phyloP scores from a whole-genome alignment of 306 rosid genomes.

The Pachyrhizus erosus region DNA sequence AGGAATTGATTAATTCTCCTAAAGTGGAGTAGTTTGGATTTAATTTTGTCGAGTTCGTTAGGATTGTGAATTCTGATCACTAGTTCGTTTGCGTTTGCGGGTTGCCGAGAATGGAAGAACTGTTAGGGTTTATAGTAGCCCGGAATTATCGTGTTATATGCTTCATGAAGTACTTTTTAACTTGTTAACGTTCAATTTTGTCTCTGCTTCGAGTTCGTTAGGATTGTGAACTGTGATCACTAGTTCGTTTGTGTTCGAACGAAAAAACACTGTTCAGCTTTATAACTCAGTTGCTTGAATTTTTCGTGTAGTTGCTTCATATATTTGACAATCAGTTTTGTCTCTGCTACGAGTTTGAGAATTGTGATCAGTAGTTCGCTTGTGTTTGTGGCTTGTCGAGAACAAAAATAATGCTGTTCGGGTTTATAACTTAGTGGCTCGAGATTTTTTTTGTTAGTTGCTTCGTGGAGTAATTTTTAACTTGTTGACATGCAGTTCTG shows the following conservation, averaged over 20 bases:
- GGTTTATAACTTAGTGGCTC: background rate
- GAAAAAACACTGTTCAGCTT: background rate
- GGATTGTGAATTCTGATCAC: background rate
- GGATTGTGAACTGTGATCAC: background rate
- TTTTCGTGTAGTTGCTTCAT: background rate
- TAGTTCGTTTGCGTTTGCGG: slow-evolving; percentile 5
- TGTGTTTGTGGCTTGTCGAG: slow-evolving; percentile 10
- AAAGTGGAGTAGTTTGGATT: slow-evolving; percentile 28
- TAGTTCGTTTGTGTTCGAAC: background rate
- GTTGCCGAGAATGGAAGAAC: background rate
- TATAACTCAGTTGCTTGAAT: background rate
- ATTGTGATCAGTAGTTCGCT: background rate
- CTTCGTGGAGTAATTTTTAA: slow-evolving; percentile 62
- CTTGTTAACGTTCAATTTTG: background rate
- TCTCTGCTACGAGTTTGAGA: background rate
- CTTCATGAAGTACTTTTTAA: background rate
- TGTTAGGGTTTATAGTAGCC: background rate
- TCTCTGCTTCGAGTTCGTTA: background rate
- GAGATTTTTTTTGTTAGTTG: background rate
- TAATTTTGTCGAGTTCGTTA: background rate
- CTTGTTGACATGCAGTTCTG: slow-evolving; percentile 92
- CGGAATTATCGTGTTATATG: slow-evolving; percentile 9
- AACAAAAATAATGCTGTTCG: slow-evolving; percentile 2
- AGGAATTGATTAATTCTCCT: slow-evolving; percentile 11
- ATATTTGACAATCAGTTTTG: background rate